phyloP scores from a whole-genome alignment of 176 grass and related monocot genomes.

The Dendrocalamus sinicus region DNA sequence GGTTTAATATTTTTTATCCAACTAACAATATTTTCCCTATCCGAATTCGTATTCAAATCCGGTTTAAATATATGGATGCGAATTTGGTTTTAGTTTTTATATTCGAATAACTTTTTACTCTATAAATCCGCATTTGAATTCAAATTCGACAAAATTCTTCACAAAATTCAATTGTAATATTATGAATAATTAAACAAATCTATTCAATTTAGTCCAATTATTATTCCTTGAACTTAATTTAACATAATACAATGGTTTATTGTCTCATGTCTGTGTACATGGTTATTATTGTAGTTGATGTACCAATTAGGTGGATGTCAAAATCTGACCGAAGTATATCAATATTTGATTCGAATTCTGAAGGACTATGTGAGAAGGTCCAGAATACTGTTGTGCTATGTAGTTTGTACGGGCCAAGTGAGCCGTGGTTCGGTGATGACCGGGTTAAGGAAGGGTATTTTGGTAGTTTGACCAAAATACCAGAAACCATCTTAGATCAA shows the following conservation, averaged over 20 bases:
- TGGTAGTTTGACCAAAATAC: too few species aligned
- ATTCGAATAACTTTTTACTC: background rate
- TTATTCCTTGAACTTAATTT: background rate
- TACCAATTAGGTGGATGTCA: background rate
- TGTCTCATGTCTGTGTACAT: background rate
- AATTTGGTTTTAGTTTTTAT: background rate
- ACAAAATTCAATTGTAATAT: background rate
- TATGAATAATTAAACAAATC: background rate
- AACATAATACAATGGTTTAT: background rate
- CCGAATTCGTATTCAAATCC: background rate
- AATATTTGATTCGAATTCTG: too few species aligned
- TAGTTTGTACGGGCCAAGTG: too few species aligned
- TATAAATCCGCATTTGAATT: background rate
- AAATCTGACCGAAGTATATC: background rate
- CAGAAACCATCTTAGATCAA: too few species aligned
- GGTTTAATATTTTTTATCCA: background rate
- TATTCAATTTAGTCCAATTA: background rate
- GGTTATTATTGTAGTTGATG: background rate
- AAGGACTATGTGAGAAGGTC: too few species aligned
- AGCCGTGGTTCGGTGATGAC: too few species aligned
- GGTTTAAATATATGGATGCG: background rate
- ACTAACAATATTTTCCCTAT: background rate
- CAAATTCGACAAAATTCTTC: background rate
- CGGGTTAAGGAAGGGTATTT: too few species aligned
- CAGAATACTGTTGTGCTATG: rapidly evolving